Percentiles rank a stretch among this genome's conserved stretches.
phyloP scores from a whole-genome alignment of 2,329 filamentous ascomycete genomes.

The Aspergillus puulaauensis region DNA sequence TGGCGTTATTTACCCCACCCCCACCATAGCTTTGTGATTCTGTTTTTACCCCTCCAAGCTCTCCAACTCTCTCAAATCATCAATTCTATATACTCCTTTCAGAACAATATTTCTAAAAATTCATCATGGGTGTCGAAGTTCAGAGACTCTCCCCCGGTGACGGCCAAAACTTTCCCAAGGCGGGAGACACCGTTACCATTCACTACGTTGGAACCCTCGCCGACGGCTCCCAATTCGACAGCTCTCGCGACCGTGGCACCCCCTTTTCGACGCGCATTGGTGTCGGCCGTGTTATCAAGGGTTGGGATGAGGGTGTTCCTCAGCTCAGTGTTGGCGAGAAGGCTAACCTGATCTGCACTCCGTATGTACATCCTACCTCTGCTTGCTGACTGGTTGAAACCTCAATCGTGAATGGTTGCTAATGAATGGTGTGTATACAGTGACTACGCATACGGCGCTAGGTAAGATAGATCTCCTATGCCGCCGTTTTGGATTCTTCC shows the following conservation, averaged over 20 bases:
- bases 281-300: conserved; percentile 79
- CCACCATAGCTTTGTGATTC: background rate
- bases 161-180: conserved; percentile 58
- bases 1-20: conserved; percentile 4
- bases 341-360: conserved; percentile 76
- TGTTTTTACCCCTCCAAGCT: conserved; percentile 2
- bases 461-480: conserved; percentile 10
- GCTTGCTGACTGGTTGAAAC: background rate
- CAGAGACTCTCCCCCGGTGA: conserved; percentile 62
- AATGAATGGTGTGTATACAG: conserved; percentile 19
- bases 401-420: background rate
- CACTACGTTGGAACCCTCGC: conserved; percentile 85
- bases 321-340: conserved; percentile 91
- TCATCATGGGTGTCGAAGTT: conserved; percentile 72
- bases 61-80: background rate
- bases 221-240: conserved; percentile 71
- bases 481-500: background rate
- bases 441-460: conserved; percentile 41
- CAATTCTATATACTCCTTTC: background rate
- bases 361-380: conserved; percentile 51
- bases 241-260: conserved; percentile 65
- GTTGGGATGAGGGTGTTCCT: conserved; percentile 81
- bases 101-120: background rate
- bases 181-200: conserved; percentile 75
- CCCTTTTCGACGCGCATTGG: conserved; percentile 80